These are phyloP conservation scores for Mycena latifolia DNA, from an alignment of 768 basidiomycete genomes.

Conservation along the genomic window DNA sequence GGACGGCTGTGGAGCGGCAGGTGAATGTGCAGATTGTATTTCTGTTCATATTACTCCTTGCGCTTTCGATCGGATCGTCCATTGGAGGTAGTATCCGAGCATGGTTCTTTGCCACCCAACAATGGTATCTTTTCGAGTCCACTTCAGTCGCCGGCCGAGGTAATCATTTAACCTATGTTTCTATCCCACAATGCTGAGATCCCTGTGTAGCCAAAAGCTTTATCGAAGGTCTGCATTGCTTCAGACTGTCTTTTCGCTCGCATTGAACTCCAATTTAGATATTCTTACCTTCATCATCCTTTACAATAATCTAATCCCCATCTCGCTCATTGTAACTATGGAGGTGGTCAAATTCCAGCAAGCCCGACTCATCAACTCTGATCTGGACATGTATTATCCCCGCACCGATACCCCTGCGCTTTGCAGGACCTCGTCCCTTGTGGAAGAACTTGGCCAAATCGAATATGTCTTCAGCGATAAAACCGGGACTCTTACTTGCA, in stretches of 20 bases:
- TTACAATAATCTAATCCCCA: slow-evolving; percentile 99
- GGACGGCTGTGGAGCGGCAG: slow-evolving; percentile 95
- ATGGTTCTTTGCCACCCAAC: slow-evolving; percentile 88
- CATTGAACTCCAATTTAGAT: slow-evolving; percentile 30
- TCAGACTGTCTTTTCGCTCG: neutral
- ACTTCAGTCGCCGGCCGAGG: slow-evolving; percentile 73
- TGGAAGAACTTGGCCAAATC: slow-evolving; percentile 98
- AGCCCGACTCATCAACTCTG: slow-evolving; percentile 96
- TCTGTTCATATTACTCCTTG: slow-evolving; percentile 89
- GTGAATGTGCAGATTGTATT: slow-evolving; percentile 98
- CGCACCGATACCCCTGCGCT: slow-evolving; percentile 96
- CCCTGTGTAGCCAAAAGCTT: slow-evolving; percentile 73
- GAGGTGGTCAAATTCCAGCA: slow-evolving; percentile 99
- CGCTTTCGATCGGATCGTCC: slow-evolving; percentile 90
- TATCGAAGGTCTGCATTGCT: slow-evolving; percentile 74
- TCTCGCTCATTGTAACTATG: slow-evolving; percentile 99
- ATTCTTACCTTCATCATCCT: slow-evolving; percentile 98
- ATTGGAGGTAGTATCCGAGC: slow-evolving; percentile 92
- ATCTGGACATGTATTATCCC: slow-evolving; percentile 98
- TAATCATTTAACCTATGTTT: slow-evolving; percentile 44
- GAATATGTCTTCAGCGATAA: slow-evolving; percentile 97
- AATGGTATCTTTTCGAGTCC: slow-evolving; percentile 91
- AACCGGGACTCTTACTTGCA: slow-evolving; percentile 94
- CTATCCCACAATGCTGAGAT: slow-evolving; percentile 15
- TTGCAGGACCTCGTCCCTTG: slow-evolving; percentile 97